Percentiles rank a stretch among this genome's conserved stretches.
Evolutionary conservation across 2,329 filamentous ascomycete genomes (phyloP).

Genomic region (Ophiostoma sp.): DNA sequence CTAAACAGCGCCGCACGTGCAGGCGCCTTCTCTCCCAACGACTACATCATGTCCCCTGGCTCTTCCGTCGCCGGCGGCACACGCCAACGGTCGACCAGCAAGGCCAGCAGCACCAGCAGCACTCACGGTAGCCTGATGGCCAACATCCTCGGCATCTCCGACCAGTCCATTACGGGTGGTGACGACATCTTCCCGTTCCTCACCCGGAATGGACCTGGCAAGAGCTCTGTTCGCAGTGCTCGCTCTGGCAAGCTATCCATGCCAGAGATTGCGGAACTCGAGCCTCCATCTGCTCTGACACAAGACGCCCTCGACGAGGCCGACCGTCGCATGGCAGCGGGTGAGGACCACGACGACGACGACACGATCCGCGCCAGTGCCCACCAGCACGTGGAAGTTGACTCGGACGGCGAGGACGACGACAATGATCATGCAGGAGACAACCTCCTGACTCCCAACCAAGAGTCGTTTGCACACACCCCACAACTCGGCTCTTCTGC

Average conservation of each 20-base stretch:
- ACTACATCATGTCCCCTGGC: conserved; percentile 66
- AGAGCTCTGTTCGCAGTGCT: conserved; percentile 53
- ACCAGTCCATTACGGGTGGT: conserved; percentile 38
- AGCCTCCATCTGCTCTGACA: conserved; percentile 51
- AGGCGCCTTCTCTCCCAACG: conserved; percentile 69
- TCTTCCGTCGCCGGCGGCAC: conserved; percentile 60
- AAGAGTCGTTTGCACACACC: conserved; percentile 24
- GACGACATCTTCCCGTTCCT: conserved; percentile 40
- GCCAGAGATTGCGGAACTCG: conserved; percentile 59
- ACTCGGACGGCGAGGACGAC: conserved; percentile 21
- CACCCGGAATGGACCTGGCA: conserved; percentile 56
- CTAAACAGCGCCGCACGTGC: conserved; percentile 66
- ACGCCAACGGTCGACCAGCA: conserved; percentile 57
- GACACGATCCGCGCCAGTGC: conserved; percentile 40
- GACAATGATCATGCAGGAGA: conserved; percentile 28
- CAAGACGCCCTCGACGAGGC: conserved; percentile 56
- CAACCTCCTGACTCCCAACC: conserved; percentile 25
- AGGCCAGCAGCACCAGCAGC: conserved; percentile 44
- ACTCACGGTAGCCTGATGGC: not conserved
- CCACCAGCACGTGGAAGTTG: conserved; percentile 41
- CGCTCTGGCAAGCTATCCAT: conserved; percentile 53
- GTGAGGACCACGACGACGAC: conserved; percentile 40
- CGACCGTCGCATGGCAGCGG: conserved; percentile 43
- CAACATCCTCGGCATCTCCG: conserved; percentile 18
- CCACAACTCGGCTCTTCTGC: conserved; percentile 29